Conservation (phyloP, 2,329 filamentous ascomycete species). For the Aspergillus sp. region DNA sequence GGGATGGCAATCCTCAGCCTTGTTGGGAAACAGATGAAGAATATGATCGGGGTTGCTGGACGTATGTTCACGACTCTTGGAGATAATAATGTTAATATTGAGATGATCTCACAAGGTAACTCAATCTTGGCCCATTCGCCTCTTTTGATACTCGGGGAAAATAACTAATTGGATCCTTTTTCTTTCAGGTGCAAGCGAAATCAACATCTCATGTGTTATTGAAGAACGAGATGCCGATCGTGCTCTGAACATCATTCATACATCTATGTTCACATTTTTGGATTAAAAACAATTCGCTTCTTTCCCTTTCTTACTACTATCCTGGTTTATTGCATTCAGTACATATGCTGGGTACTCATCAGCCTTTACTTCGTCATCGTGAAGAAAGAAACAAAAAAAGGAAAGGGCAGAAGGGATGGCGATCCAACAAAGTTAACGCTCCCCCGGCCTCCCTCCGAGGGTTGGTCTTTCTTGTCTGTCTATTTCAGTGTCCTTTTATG, state of each 20-base stretch:
- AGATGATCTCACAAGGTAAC: constrained; percentile 98
- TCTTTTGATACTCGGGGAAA: constrained; percentile 4
- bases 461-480: too few relatives aligned
- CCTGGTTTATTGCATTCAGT: neutral
- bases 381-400: too few relatives aligned
- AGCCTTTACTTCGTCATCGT: neutral
- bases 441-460: too few relatives aligned
- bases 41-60: constrained; percentile 90
- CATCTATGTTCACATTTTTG: constrained; percentile 91
- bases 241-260: constrained; percentile 93
- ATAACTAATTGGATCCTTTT: constrained; percentile 10
- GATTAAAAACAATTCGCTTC: constrained; percentile 46
- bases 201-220: constrained; percentile 98
- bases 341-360: neutral
- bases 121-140: constrained; percentile 4
- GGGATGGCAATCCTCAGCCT: constrained; percentile 94
- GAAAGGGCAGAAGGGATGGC: too few relatives aligned
- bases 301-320: neutral
- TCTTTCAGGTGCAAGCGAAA: constrained; percentile 79
- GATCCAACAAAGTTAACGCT: too few relatives aligned
- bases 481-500: too few relatives aligned
- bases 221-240: constrained; percentile 83
- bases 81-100: constrained; percentile 90
- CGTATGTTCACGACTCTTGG: constrained; percentile 93
- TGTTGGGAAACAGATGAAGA: constrained; percentile 93